Evolutionary conservation across 1,284 basidiomycete genomes (phyloP), one percentile per base, ranked within the genome.

Genomic region (Cryptococcus amylolentus): DNA sequence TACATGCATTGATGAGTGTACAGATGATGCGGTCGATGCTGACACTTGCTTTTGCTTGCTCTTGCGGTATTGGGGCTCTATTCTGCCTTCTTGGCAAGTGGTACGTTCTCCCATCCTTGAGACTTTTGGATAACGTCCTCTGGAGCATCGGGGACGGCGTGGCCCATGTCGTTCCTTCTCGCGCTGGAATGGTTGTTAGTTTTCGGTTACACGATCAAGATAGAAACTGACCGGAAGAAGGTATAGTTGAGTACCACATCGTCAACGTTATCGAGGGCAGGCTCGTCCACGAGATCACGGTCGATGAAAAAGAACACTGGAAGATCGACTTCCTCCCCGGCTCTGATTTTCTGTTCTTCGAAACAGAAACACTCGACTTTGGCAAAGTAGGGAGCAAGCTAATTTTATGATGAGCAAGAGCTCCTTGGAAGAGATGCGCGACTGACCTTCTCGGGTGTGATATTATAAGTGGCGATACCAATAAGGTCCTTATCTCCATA

Each of bases 341-440:
- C 94, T 23, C 97, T 80, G 18, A 99, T 84, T 68, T 88, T 90
- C 77, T 99, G 96, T 75, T 98, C 96, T 76, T 99, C 96, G 67
- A 98, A 98, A 78, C 96, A 99, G 81, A 99, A 99, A 68, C 96
- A 99, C 77, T 99, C 96, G 8, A 98, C 93, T 80, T 99, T 99
- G 56, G 94, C 91, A 73, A 99, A 99, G 77, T 98, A 98, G 0
- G 95, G 93, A 6, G 96, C 96, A 65, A 98, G 85, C 91, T 97
- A 71, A 7, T 26, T 10, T 52, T 49, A 27, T 41, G 37, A 41
- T 16, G 20, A 18, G 10, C 39, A 26, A 49, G 37, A 28, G 20
- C n/a, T 50, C 9, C 4, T 18, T 10, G 51, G 2, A 35, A 20
- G 44, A 10, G 20, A 13, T 12, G 12, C 20, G 39, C 3, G 10